Evolutionary conservation across 2,329 filamentous ascomycete species (phyloP).

Genomic region (Penicillium sp.): DNA sequence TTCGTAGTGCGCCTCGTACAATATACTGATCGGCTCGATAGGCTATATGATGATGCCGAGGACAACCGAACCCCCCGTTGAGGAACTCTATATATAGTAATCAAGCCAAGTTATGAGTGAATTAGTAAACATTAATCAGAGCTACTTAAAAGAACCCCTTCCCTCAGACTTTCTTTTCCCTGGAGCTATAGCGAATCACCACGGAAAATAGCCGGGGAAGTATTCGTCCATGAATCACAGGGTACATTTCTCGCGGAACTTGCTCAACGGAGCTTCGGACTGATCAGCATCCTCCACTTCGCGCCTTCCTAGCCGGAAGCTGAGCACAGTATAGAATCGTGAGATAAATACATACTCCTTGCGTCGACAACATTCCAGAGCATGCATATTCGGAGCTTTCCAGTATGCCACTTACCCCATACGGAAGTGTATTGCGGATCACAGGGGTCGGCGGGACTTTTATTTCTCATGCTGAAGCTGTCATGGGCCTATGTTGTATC

Average conservation of each 20-base stretch:
- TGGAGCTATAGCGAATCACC: neutral
- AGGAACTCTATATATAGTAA: neutral
- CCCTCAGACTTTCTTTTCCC: neutral
- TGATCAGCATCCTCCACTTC: neutral
- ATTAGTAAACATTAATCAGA: neutral
- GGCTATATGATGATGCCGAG: neutral
- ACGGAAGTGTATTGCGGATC: conserved; percentile 3
- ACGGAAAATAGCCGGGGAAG: neutral
- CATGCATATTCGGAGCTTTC: conserved; percentile 9
- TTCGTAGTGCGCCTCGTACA: neutral
- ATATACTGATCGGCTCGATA: neutral
- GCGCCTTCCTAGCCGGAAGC: neutral
- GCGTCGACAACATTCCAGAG: conserved; percentile 2
- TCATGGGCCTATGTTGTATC: neutral
- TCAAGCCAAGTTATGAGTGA: neutral
- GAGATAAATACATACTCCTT: conserved; percentile 1
- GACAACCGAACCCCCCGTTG: neutral
- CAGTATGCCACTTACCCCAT: conserved; percentile 8
- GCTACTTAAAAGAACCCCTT: neutral
- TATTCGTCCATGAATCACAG: neutral
- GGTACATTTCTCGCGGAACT: neutral
- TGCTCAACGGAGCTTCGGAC: neutral
- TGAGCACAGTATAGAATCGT: neutral
- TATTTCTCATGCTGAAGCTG: neutral
- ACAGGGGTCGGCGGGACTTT: neutral